Base-by-base conservation (phyloP, 768 basidiomycete species). In the Collybia sordida region DNA sequence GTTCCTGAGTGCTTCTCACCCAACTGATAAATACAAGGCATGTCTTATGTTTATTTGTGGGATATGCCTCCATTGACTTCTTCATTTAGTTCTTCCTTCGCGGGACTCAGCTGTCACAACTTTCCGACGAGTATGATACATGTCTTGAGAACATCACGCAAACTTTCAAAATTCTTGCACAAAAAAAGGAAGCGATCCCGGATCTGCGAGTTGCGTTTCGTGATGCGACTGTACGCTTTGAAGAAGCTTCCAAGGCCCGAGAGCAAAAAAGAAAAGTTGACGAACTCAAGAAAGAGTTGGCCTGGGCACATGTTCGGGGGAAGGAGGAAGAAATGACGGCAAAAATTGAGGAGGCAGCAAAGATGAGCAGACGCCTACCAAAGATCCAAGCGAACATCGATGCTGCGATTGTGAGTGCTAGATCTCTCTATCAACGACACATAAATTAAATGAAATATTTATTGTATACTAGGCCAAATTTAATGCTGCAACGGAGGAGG, bases 21-120 rank as follows among this genome's bases (percentile, higher is more conserved):
- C 90, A 4, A 65, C 77, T 4, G 91, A 93, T 66, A 94, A 98
- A 67, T 98, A 99, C 73, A 85, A 88, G 70, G 95, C 90, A 61
- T 7, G 76, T 56, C 3, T 17, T 34, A 19, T 2, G 27, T 11
- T 27, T 31, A 22, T 21, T 50, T 23, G 17, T 21, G 25, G 6
- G 50, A n/a, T n/a, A 9, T n/a, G 24, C 15, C 28, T 14, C 8
- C 5, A 38, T 36, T 38, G 42, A 56, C 23, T 43, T 54, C 28
- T 6, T 50, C 42, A 12, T 36, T 0, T 56, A 96, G 93, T 93
- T 98, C 68, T 98, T 98, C 80, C 80, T 98, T 27, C 81, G 85
- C 28, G 97, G 97, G 14, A 98, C 97, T 0, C 91, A 93, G 57
- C 82, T 99, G 14, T 80, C 82, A 28, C 90, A 96, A 59, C 85